Base-by-base conservation (phyloP, 2,329 filamentous ascomycete genomes). In the Fusarium compactum region DNA sequence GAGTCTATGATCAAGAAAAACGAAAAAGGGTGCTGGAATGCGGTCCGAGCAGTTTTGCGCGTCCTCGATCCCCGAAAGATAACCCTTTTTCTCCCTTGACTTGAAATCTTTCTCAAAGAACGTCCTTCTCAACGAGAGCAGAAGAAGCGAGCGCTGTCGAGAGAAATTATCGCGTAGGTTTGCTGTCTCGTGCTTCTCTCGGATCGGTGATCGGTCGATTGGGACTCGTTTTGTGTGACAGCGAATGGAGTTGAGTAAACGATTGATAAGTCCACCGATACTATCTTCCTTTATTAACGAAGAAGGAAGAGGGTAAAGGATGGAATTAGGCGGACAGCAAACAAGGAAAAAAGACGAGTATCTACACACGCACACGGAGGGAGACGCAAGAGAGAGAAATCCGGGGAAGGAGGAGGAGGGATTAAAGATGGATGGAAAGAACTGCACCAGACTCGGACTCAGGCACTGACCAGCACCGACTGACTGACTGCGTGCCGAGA, bases 21-120 rank as follows among this genome's bases (percentile, higher is more conserved):
- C 55, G 44, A 34, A 47, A 58, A 58, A 58, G 44, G 58, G 38
- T 60, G 50, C 55, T 73, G 64, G 65, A 74, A 72, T 71, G 72
- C 70, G 58, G 65, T 65, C 58, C 32, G 48, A 54, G 47, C 45
- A 59, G 57, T 71, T 72, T 71, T 71, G 69, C 69, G 69, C 69
- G 69, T 72, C 47, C 60, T 54, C 30, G 32, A 62, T 44, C 30
- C 41, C 30, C 24, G 14, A 15, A 25, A 3, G 40, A 52, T 34
- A 20, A 44, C 20, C 38, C 45, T 41, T 29, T 58, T 61, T 25
- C 29, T 61, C 56, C 60, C 65, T 59, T 57, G 48, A 47, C 25
- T 38, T n/a, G 18, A 5, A 38, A 7, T 38, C 0, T 1, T n/a
- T n/a, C 3, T 38, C 18, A n/a, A n/a, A 38, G 34, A 38, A 40